Percentiles rank a stretch among this genome's conserved stretches.
Evolutionary conservation across 2,329 filamentous ascomycete genomes (phyloP).

Genomic region (Alternaria postmessia): DNA sequence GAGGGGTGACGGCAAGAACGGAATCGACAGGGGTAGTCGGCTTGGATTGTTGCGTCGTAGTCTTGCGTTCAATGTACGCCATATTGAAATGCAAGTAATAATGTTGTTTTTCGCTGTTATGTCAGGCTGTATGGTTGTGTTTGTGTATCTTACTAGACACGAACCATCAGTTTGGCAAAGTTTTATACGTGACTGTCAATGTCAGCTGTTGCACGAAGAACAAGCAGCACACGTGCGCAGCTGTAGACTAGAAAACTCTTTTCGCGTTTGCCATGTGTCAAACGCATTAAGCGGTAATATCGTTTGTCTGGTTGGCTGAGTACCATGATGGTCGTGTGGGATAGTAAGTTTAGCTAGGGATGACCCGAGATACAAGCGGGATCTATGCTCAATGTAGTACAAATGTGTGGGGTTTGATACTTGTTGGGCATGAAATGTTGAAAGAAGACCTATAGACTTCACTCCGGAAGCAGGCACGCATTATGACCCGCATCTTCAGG

Average conservation of each 20-base stretch:
- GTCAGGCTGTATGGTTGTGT: background rate
- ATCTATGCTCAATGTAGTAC: constrained; percentile 11
- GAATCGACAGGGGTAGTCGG: background rate
- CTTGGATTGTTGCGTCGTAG: background rate
- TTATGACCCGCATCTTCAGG: constrained; percentile 4
- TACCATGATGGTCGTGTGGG: constrained; percentile 35
- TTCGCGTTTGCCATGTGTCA: constrained; percentile 9
- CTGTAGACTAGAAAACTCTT: constrained; percentile 16
- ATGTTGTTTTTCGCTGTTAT: background rate
- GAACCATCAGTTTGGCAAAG: background rate
- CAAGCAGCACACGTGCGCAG: background rate
- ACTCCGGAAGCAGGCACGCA: background rate
- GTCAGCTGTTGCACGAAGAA: background rate
- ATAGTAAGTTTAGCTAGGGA: constrained; percentile 10
- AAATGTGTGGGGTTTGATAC: background rate
- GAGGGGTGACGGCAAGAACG: constrained; percentile 24
- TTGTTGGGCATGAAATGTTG: background rate
- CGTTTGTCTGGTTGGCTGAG: constrained; percentile 32
- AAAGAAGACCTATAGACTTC: background rate
- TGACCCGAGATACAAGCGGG: constrained; percentile 4
- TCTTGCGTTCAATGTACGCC: background rate
- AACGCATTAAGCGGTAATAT: constrained; percentile 17
- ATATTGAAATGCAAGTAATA: background rate
- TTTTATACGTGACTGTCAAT: constrained; percentile 3
- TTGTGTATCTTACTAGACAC: background rate